Evolutionary conservation across 2,329 filamentous ascomycete genomes (phyloP).

Genomic region (Orbilia blumenaviensis): DNA sequence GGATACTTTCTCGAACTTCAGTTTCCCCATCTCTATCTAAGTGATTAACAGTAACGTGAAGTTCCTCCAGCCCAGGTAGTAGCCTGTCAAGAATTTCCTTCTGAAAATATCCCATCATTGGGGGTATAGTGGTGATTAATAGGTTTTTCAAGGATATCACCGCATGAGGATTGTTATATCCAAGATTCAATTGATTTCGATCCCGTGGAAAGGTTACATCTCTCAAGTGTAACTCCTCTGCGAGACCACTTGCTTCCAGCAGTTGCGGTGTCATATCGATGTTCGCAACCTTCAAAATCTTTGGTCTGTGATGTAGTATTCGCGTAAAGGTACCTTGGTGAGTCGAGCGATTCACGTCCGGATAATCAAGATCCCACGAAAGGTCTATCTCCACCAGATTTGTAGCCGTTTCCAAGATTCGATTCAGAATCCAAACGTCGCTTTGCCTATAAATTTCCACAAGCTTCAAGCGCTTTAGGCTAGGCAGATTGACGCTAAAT

Average conservation of each 20-base stretch:
- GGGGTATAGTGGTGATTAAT: constrained; percentile 3
- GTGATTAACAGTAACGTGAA: constrained; percentile 20
- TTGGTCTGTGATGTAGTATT: constrained; percentile 3
- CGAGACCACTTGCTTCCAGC: not conserved
- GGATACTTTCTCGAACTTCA: constrained; percentile 18
- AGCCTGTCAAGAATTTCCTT: constrained; percentile 15
- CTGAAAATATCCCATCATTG: not conserved
- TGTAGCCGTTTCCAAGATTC: not conserved
- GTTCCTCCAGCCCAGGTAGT: constrained; percentile 16
- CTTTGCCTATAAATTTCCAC: not conserved
- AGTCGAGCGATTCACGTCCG: not conserved
- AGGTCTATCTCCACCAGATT: not conserved
- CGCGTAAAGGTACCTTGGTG: not conserved
- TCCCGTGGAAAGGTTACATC: not conserved
- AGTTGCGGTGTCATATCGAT: not conserved
- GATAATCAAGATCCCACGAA: not conserved
- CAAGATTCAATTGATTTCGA: too few species aligned
- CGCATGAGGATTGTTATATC: not conserved
- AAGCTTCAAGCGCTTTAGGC: constrained; percentile 1
- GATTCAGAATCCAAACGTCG: not conserved
- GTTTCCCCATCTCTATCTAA: not conserved
- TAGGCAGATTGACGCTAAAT: not conserved
- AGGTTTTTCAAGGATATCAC: constrained; percentile 12
- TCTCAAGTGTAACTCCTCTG: constrained; percentile 24
- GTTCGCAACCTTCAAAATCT: constrained; percentile 7